phyloP scores from a whole-genome alignment of 208 protist genomes.

The Leishmania guyanensis region DNA sequence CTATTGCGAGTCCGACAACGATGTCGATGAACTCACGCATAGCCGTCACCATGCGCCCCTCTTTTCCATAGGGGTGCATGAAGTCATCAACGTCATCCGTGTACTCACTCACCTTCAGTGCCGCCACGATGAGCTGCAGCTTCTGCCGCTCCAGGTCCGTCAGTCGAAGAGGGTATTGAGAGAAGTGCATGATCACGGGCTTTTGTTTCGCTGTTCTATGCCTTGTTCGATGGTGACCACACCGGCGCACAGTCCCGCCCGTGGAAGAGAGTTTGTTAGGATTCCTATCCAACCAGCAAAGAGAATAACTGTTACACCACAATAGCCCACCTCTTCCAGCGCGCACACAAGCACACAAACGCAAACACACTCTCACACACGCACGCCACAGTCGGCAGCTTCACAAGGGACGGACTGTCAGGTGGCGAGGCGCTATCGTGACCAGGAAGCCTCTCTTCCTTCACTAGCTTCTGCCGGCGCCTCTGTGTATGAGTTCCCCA shows the following conservation, averaged over 20 bases:
- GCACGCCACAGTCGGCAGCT: neutral
- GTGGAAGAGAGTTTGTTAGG: neutral
- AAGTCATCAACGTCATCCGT: slow-evolving; percentile 90
- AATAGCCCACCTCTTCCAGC: neutral
- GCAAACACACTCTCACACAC: neutral
- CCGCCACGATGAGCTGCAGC: slow-evolving; percentile 84
- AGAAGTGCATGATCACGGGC: slow-evolving; percentile 12
- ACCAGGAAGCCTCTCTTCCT: neutral
- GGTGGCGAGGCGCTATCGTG: neutral
- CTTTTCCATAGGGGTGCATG: slow-evolving; percentile 50
- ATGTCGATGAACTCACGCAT: slow-evolving; percentile 84
- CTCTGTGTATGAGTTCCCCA: neutral
- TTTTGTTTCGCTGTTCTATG: neutral
- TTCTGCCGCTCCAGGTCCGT: slow-evolving; percentile 81
- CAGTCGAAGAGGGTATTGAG: slow-evolving; percentile 56
- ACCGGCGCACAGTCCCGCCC: neutral
- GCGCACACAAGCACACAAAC: neutral
- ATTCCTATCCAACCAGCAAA: neutral
- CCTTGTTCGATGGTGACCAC: neutral
- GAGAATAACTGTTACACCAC: neutral
- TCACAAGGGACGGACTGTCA: neutral
- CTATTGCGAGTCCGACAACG: slow-evolving; percentile 74
- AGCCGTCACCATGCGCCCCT: slow-evolving; percentile 54
- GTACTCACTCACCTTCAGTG: slow-evolving; percentile 90
- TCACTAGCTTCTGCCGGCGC: neutral